phyloP scores from a whole-genome alignment of 805 yeast genomes.

The Naumovozyma castellii region DNA sequence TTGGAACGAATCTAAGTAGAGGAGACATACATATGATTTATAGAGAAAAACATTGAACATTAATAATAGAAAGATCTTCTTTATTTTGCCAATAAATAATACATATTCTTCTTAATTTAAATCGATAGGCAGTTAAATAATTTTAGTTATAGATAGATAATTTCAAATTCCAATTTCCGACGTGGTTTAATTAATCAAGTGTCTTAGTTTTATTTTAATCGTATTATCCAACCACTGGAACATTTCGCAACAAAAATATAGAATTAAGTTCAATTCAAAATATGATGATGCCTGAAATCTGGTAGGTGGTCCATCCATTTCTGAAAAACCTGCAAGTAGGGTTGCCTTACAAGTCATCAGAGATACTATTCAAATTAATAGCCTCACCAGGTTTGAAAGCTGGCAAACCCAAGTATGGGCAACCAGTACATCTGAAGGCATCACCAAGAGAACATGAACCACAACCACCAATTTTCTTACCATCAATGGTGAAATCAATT shows the following conservation, averaged over 20 bases:
- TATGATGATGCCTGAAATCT: background rate
- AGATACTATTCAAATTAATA: slow-evolving; percentile 62
- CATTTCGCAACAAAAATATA: too few relatives aligned
- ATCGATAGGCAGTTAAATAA: background rate
- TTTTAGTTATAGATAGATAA: too few relatives aligned
- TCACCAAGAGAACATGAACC: slow-evolving; percentile 96
- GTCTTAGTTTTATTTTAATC: too few relatives aligned
- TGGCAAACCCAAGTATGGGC: slow-evolving; percentile 94
- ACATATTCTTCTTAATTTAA: background rate
- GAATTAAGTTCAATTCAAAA: too few relatives aligned
- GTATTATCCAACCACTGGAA: too few relatives aligned
- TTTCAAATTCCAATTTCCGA: too few relatives aligned
- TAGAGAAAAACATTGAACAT: too few relatives aligned
- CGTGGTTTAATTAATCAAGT: too few relatives aligned
- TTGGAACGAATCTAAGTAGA: slow-evolving; percentile 10
- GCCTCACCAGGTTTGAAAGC: slow-evolving; percentile 97
- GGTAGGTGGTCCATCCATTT: background rate
- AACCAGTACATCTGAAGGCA: slow-evolving; percentile 96
- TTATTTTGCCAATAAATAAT: background rate
- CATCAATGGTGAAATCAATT: slow-evolving; percentile 91
- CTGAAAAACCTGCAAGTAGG: too few relatives aligned
- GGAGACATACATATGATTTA: too few relatives aligned
- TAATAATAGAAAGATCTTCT: too few relatives aligned
- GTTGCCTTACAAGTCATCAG: slow-evolving; percentile 60
- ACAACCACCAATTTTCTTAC: slow-evolving; percentile 89